phyloP scores from a whole-genome alignment of 106 monocot species.

The Narthecium ossifragum region DNA sequence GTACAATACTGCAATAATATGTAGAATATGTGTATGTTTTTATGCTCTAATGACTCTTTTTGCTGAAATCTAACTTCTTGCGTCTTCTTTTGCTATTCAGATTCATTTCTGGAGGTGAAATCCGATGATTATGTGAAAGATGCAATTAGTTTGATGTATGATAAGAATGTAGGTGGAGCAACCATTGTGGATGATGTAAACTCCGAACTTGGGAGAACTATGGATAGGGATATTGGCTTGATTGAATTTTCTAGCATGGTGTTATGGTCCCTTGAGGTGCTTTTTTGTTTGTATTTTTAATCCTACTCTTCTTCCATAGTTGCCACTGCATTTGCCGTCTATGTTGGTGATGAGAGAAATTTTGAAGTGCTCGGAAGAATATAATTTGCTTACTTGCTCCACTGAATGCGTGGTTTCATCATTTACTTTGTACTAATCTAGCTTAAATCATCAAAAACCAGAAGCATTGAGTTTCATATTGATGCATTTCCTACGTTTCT shows the following conservation, averaged over 20 bases:
- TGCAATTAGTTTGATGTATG: conserved; percentile 27
- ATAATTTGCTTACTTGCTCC: too few relatives aligned
- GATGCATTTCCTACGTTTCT: too few relatives aligned
- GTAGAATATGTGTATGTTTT: too few relatives aligned
- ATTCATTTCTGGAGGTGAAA: conserved; percentile 31
- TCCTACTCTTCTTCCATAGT: not conserved
- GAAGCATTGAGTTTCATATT: too few relatives aligned
- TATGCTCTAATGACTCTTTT: too few relatives aligned
- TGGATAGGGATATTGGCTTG: conserved; percentile 45
- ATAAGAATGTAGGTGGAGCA: conserved; percentile 25
- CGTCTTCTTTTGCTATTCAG: not conserved
- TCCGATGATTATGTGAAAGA: conserved; percentile 20
- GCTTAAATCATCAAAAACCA: too few relatives aligned
- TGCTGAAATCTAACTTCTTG: not conserved
- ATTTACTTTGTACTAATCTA: not conserved
- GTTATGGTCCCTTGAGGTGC: conserved; percentile 46
- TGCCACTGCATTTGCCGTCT: too few relatives aligned
- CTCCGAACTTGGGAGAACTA: conserved; percentile 10
- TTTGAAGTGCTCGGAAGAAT: too few relatives aligned
- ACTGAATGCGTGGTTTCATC: too few relatives aligned
- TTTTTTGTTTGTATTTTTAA: not conserved
- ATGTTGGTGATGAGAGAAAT: too few relatives aligned
- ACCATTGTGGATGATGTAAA: conserved; percentile 21
- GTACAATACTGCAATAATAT: too few relatives aligned
- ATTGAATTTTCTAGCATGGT: conserved; percentile 37